These are phyloP conservation scores for Verticillium tricorpus DNA, from an alignment of 2,329 filamentous ascomycete species.

Conservation along the genomic window DNA sequence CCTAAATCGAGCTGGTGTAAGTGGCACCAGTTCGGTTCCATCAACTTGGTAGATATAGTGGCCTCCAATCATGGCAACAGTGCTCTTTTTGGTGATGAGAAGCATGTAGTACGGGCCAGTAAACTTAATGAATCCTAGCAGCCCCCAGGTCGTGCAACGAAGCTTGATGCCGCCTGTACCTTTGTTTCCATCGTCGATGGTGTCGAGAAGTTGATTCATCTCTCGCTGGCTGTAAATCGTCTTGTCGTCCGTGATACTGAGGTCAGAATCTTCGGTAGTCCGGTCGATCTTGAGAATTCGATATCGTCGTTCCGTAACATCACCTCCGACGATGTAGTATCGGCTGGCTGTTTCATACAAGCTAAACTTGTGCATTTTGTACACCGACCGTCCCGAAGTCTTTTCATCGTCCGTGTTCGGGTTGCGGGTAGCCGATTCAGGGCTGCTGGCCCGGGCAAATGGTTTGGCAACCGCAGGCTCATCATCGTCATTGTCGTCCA, in stretches of 20 bases:
- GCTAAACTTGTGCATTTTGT: slow-evolving; percentile 93
- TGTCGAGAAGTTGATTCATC: slow-evolving; percentile 88
- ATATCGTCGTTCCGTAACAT: slow-evolving; percentile 83
- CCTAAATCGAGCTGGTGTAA: slow-evolving; percentile 73
- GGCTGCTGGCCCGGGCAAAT: slow-evolving; percentile 52
- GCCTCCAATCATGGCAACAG: slow-evolving; percentile 91
- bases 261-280: slow-evolving; percentile 69
- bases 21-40: slow-evolving; percentile 82
- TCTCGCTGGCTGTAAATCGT: slow-evolving; percentile 90
- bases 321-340: slow-evolving; percentile 92
- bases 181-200: slow-evolving; percentile 93
- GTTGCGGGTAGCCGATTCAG: slow-evolving; percentile 46
- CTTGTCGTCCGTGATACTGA: slow-evolving; percentile 88
- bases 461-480: slow-evolving; percentile 54
- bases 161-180: slow-evolving; percentile 84
- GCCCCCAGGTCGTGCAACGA: slow-evolving; percentile 86
- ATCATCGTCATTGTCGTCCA: slow-evolving; percentile 48
- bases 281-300: slow-evolving; percentile 93
- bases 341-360: slow-evolving; percentile 90
- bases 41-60: slow-evolving; percentile 96
- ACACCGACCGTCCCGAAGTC: slow-evolving; percentile 33
- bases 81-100: slow-evolving; percentile 90
- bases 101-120: slow-evolving; percentile 97
- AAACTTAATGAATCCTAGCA: slow-evolving; percentile 93
- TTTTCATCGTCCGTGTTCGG: slow-evolving; percentile 37